phyloP scores from a whole-genome alignment of 495 filamentous ascomycete genomes.

The Bacidia rubella region DNA sequence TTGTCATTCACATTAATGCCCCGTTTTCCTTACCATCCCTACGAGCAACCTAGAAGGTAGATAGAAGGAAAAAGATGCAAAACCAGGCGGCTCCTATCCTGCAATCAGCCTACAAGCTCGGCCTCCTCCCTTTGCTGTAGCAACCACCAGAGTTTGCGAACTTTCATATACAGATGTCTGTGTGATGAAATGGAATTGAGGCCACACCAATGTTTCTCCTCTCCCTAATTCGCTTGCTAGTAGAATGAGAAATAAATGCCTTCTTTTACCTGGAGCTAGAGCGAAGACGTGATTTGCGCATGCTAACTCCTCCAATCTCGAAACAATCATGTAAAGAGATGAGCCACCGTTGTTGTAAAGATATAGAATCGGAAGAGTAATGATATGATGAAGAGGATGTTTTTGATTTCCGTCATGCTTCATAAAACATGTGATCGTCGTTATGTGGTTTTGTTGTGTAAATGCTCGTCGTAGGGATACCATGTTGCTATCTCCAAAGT shows the following conservation, averaged over 20 bases:
- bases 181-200: neutral
- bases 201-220: neutral
- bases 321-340: neutral
- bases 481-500: neutral
- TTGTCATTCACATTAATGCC: constrained; percentile 2
- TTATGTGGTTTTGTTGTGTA: neutral
- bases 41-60: neutral
- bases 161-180: neutral
- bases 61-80: neutral
- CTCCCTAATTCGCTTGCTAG: neutral
- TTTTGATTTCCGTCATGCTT: neutral
- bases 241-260: neutral
- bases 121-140: neutral
- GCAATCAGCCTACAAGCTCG: neutral
- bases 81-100: neutral
- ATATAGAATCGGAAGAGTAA: neutral
- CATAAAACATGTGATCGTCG: neutral
- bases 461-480: neutral
- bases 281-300: neutral
- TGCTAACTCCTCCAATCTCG: neutral
- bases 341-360: neutral
- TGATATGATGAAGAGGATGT: neutral
- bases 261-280: neutral
- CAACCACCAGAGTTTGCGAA: neutral
- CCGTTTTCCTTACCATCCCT: neutral